These are phyloP conservation scores for Microsporum canis DNA, from an alignment of 2,329 filamentous ascomycete species.

Conservation along the genomic window DNA sequence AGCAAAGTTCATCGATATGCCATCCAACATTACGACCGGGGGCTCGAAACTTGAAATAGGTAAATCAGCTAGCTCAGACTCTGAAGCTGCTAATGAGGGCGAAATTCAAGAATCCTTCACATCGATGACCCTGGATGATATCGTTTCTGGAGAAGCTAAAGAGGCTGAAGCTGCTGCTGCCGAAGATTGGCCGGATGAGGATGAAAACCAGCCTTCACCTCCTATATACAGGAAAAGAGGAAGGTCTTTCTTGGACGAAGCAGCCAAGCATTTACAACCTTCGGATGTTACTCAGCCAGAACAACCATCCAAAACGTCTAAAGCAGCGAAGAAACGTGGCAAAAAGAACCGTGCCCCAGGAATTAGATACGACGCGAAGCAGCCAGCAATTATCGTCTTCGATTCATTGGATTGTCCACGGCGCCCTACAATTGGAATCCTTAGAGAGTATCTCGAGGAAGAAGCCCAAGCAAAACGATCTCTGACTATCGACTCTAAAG, in stretches of 20 bases:
- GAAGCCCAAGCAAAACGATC: conserved; percentile 58
- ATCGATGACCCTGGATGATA: conserved; percentile 23
- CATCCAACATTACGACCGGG: background rate
- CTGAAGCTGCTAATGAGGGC: conserved; percentile 17
- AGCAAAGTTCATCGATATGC: background rate
- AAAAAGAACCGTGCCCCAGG: conserved; percentile 20
- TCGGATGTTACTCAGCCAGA: background rate
- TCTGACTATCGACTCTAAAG: conserved; percentile 35
- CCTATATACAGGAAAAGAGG: background rate
- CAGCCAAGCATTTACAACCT: background rate
- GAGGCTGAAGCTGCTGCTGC: conserved; percentile 9
- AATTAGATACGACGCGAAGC: conserved; percentile 39
- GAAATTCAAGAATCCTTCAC: conserved; percentile 19
- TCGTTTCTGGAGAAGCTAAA: conserved; percentile 2
- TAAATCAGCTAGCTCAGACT: background rate
- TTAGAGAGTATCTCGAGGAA: conserved; percentile 65
- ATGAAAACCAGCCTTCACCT: conserved; percentile 17
- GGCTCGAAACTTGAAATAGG: background rate
- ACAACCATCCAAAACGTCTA: conserved; percentile 6
- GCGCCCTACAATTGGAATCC: conserved; percentile 49
- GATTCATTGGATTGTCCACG: conserved; percentile 68
- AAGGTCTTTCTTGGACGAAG: background rate
- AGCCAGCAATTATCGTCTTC: conserved; percentile 68
- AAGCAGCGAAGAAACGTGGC: conserved; percentile 9
- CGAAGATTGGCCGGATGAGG: conserved; percentile 24